Evolutionary conservation across 2,329 filamentous ascomycete genomes (phyloP), one percentile per base, ranked within the genome.

Genomic region (Rutstroemia sp.): DNA sequence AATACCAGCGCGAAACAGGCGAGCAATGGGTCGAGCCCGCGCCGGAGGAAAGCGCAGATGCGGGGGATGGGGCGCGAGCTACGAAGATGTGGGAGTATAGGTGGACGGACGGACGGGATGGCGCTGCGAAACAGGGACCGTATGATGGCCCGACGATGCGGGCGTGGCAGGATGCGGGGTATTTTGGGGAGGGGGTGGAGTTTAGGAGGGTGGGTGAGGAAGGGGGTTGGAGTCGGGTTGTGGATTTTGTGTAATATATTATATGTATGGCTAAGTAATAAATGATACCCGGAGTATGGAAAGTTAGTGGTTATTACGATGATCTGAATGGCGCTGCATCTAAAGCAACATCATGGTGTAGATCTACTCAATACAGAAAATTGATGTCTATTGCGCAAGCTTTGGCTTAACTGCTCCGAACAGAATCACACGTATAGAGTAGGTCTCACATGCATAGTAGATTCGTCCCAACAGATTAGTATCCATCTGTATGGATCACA

Each of bases 111-210:
- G 89, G 89, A 17, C 80, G 91, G 42, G 92, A 96, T 67, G 87
- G 83, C 27, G 89, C 82, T 10, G 80, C 82, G 48, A 80, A 81
- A 57, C 90, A 99, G 71, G 94, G 94, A 0, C 92, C 94, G 0
- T 99, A 91, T 70, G 90, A 96, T 68, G 82, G 80, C 7, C 71
- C 78, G 5, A 92, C 87, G 39, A 97, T 99, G 94, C 82, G 84
- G 65, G 88, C 89, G 2, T 99, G 94, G 94, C 84, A 87, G 63
- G 84, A 89, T 60, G 90, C 90, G 23, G 94, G 94, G 2, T 97
- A 97, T 70, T 99, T 99, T 72, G 87, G 85, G 12, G 87, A 94
- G 61, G 89, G 89, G 0, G 90, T 96, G 23, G 92, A 92, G 69
- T 92, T 92, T 65, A 79, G 84, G 61, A 76, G 73, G 58, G 79